Base-by-base conservation (phyloP, 306 rosid species). In the Hippophae gyantsensis region DNA sequence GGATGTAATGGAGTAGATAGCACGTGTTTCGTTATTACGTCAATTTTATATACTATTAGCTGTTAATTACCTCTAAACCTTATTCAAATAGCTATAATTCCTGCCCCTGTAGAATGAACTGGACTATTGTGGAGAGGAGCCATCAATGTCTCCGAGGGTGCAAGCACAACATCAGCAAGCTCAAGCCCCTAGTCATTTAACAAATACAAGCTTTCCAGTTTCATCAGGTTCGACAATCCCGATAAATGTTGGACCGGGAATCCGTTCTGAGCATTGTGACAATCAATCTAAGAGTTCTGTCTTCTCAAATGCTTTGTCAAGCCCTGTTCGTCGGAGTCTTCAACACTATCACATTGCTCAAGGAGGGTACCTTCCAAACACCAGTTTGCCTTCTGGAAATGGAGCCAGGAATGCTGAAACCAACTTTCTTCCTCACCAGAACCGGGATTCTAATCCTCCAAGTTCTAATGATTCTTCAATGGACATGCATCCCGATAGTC, bases 401-500 rank as follows among this genome's bases (percentile, higher is more conserved):
- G 93, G 85, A 54, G 71, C 68, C 57, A 79, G 79, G 64, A 77
- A 65, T 52, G 73, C 47, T 52, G 97, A 85, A 57, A 58, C 66
- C 47, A 71, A 61, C 70, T 69, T 67, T 68, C 73, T 58, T 64
- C 73, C 76, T 50, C 80, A 75, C 54, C 95, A 78, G 42, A 74
- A 69, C 62, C 72, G 74, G 67, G 95, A 89, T 66, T 61, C 73
- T 51, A 69, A 75, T 70, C 64, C 73, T 61, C 78, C 72, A 9
- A 78, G 57, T 67, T 76, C 92, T 65, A 86, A 82, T 9, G 97
- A 89, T 63, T 82, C 89, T 10, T 79, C 80, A 8, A 86, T 86
- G 95, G 97, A 89, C 79, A 89, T 89, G 97, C 89, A 81, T 61
- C 81, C 94, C 11, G 97, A 89, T 70, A 89, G 85, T 66, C 86